A percentile compares a stretch with the other conserved stretches of the same genome.
phyloP scores from a whole-genome alignment of 2,329 filamentous ascomycete genomes.

The Rhynchosporium secalis region DNA sequence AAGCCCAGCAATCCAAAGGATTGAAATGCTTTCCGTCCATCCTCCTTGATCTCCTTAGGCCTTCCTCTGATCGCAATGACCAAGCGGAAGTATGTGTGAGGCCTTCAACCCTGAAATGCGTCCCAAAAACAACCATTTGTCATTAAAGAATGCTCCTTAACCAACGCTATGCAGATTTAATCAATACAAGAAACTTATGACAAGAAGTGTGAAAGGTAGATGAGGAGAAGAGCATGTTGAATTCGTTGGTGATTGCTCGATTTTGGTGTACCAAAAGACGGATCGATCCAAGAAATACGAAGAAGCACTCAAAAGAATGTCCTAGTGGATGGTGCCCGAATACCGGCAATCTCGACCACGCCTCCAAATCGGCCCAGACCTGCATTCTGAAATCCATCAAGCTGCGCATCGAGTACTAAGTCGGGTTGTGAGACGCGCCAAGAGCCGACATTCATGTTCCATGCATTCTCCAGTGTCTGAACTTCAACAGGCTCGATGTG shows the following conservation, averaged over 20 bases:
- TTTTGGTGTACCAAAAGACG: background rate
- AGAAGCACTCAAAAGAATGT: background rate
- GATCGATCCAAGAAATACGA: background rate
- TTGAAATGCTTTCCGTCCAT: background rate
- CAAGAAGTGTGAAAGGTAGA: background rate
- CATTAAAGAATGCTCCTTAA: background rate
- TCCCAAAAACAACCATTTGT: background rate
- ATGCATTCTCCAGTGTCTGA: slow-evolving; percentile 34
- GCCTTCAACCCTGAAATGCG: too few relatives aligned
- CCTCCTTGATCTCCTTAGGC: background rate
- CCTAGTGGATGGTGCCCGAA: background rate
- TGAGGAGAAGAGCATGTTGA: background rate
- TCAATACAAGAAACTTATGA: slow-evolving; percentile 5
- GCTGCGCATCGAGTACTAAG: slow-evolving; percentile 25
- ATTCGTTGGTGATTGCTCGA: background rate
- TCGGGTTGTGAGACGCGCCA: slow-evolving; percentile 25
- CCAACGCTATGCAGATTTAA: slow-evolving; percentile 8
- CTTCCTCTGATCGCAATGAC: background rate
- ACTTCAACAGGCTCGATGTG: slow-evolving; percentile 31
- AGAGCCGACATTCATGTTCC: slow-evolving; percentile 29
- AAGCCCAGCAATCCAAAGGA: background rate
- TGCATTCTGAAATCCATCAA: slow-evolving; percentile 33
- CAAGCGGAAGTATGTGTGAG: too few relatives aligned
- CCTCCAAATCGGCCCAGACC: slow-evolving; percentile 37
- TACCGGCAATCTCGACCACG: slow-evolving; percentile 26